Evolutionary conservation across 202 grass and related monocot species (phyloP).

Genomic region (Carex sylvatica): DNA sequence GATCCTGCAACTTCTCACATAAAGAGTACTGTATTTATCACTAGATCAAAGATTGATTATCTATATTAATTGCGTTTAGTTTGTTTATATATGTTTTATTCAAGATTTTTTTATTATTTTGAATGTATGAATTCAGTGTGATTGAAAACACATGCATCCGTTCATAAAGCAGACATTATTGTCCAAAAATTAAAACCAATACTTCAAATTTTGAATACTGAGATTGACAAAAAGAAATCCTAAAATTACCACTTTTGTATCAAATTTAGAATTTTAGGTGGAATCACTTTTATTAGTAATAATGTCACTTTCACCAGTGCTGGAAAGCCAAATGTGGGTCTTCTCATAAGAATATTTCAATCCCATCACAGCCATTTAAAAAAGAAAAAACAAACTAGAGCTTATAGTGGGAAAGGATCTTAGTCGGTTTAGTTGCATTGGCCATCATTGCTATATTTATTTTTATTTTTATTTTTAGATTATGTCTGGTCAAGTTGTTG

Average conservation of each 20-base stretch:
- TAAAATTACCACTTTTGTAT: neutral
- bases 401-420: neutral
- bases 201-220: too few species aligned
- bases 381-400: neutral
- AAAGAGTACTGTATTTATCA: too few species aligned
- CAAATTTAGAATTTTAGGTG: neutral
- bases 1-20: too few species aligned
- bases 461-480: neutral
- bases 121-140: too few species aligned
- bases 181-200: too few species aligned
- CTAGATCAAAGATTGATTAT: too few species aligned
- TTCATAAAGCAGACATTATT: too few species aligned
- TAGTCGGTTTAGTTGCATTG: slow-evolving; percentile 14
- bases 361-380: neutral
- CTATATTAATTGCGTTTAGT: too few species aligned
- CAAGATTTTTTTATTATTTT: too few species aligned
- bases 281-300: neutral
- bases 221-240: too few species aligned
- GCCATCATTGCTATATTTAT: neutral
- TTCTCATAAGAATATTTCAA: neutral
- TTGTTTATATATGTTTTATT: too few species aligned
- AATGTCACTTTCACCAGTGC: neutral
- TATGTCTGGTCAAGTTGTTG: neutral
- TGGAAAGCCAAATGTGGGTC: slow-evolving; percentile 5
- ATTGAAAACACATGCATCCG: too few species aligned